Base-by-base conservation (phyloP, 352 stramenopile species). In the Pythium aquatile region DNA sequence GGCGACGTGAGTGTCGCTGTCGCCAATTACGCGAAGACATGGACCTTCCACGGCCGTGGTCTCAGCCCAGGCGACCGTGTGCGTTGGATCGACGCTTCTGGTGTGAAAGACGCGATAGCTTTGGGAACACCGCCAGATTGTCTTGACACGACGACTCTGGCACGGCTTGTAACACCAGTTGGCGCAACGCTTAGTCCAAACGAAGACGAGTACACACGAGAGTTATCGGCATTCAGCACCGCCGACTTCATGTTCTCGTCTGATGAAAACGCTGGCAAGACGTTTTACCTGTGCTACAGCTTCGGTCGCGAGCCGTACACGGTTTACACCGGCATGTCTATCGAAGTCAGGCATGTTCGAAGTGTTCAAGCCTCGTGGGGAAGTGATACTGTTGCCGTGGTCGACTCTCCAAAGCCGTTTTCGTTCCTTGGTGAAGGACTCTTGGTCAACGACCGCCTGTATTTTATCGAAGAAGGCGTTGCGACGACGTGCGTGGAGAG, bases 251-350 rank as follows among this genome's bases (percentile, higher is more conserved):
- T 66, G 0, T 89, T 91, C 61, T 72, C 74, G 14, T 61, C 53
- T 7, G 30, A 58, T 46, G 52, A 58, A 32, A 82, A 69, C 26
- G 69, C 76, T 20, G 79, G 82, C 5, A 84, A 83, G 11, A 81
- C 59, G 0, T 91, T 82, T 37, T 84, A 68, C 29, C 58, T 91
- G 3, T 91, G 82, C 51, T 89, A 87, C 67, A 83, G 87, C 47
- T 91, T 89, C 61, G 82, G 77, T 5, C 74, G 71, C n/a, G 79
- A 91, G 20, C 82, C 82, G 3, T 91, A 76, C 58, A 75, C 64
- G 11, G 65, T 88, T 8, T 91, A 89, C 39, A 63, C 75, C 3
- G 37, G 35, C 0, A 69, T 88, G 5, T 68, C 63, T 46, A 53
- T 91, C 32, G 63, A 81, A 68, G 75, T 91, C 9, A 81, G 78